Conservation (phyloP, 371 early-diverging fungal genomes). For the Quaeritorhiza haematococci region DNA sequence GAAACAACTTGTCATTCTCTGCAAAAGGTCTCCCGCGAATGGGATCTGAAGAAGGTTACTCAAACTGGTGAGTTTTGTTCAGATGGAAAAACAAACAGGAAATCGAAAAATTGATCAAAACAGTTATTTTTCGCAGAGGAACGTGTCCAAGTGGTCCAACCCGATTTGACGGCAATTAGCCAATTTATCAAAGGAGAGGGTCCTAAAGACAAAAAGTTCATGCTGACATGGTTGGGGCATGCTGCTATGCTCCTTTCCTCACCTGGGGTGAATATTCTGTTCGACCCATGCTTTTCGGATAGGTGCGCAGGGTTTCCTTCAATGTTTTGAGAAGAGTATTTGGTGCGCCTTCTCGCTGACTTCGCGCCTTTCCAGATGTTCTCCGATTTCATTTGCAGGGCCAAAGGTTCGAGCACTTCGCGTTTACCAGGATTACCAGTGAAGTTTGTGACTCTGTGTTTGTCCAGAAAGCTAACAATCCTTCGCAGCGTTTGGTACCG, state of each 20-base stretch:
- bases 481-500: slow-evolving; percentile 59
- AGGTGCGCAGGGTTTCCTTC: too few relatives aligned
- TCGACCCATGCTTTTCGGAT: slow-evolving; percentile 70
- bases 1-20: slow-evolving; percentile 13
- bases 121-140: slow-evolving; percentile 6
- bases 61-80: neutral
- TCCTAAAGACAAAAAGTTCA: too few relatives aligned
- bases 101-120: neutral
- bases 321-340: too few relatives aligned
- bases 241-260: slow-evolving; percentile 60
- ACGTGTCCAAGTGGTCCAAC: slow-evolving; percentile 8
- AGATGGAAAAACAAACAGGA: neutral
- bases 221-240: slow-evolving; percentile 50
- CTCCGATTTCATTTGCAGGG: neutral
- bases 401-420: neutral
- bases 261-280: slow-evolving; percentile 60
- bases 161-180: slow-evolving; percentile 6
- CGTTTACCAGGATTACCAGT: slow-evolving; percentile 25
- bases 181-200: neutral
- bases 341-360: neutral
- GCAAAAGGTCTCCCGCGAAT: slow-evolving; percentile 8
- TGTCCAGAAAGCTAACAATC: too few relatives aligned
- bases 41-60: slow-evolving; percentile 5
- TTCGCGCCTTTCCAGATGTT: neutral
- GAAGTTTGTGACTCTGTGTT: slow-evolving; percentile 56